Conservation (phyloP, 2,329 filamentous ascomycete species). For the Fusarium xylarioides region DNA sequence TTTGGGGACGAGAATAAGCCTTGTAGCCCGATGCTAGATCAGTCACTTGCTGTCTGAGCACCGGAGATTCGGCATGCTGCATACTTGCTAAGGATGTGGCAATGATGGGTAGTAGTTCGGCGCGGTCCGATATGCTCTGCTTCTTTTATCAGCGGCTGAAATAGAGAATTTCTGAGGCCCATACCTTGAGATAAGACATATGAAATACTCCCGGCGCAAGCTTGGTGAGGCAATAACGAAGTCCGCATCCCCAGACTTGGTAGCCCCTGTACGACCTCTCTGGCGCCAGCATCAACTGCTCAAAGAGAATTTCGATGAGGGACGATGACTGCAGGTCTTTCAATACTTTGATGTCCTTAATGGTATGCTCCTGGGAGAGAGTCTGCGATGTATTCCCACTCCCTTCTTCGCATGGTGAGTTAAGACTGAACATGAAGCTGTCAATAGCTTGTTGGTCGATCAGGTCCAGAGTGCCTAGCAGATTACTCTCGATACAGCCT, state of each 20-base stretch:
- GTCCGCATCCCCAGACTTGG: constrained; percentile 18
- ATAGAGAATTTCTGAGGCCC: background rate
- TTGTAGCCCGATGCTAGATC: background rate
- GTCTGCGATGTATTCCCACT: background rate
- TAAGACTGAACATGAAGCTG: constrained; percentile 41
- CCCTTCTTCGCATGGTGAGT: background rate
- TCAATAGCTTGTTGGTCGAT: constrained; percentile 45
- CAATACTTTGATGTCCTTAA: background rate
- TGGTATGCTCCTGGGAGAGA: background rate
- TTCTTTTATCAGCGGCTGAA: constrained; percentile 6
- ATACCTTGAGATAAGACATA: constrained; percentile 48
- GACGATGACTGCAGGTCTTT: constrained; percentile 2
- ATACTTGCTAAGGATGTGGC: constrained; percentile 46
- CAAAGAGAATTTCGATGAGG: constrained; percentile 35
- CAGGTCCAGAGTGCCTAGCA: constrained; percentile 25
- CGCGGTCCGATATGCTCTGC: constrained; percentile 42
- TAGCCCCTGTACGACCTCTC: constrained; percentile 36
- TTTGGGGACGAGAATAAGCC: background rate
- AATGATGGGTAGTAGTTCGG: constrained; percentile 42
- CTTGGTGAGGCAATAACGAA: constrained; percentile 37
- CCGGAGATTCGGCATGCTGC: constrained; percentile 48
- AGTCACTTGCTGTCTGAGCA: constrained; percentile 44
- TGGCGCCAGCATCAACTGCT: constrained; percentile 42
- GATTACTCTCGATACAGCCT: background rate
- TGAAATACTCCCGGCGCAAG: constrained; percentile 51